Base-by-base conservation (phyloP, 2,329 filamentous ascomycete species). In the Colletotrichum orchidophilum region DNA sequence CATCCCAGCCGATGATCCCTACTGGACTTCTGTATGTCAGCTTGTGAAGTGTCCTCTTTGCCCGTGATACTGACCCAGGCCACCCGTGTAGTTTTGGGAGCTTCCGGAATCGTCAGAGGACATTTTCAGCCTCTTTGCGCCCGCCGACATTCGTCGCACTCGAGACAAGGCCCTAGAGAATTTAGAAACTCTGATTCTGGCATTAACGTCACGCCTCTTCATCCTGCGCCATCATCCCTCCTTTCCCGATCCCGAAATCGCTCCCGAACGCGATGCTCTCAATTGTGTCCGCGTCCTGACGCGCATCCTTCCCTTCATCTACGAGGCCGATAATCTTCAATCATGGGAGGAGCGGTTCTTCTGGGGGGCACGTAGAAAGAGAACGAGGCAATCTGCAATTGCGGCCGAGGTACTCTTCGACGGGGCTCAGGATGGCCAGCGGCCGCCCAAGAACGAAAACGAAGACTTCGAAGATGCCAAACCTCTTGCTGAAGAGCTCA, bases 241-340 rank as follows among this genome's bases (percentile, higher is more conserved):
- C 3, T 98, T 98, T 78, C 95, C 95, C 63, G 93, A 97, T 76
- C 88, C 91, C 35, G 94, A 97, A 72, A 86, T 96, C 66, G 95
- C 96, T 13, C 94, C 88, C 83, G 94, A 97, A 79, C 87, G 90
- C 75, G 93, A 98, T 81, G 94, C 93, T n/a, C 87, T 99, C 77
- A 99, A 99, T 83, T 99, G 96, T 81, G 91, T 99, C 77, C 91
- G 96, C 35, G 91, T 98, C 58, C 87, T 99, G 63, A 98, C 96
- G 15, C 90, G 96, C 15, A 84, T 99, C 58, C 86, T 99, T 31
- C 96, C 96, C 5, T 99, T 94, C 79, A 81, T 99, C 27, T 98
- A 98, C 81, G 96, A 99, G 81, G 92, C 92, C 62, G 95, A 98
- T 53, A 88, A 92, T 63, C 83, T 99, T 61, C 89, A 92, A 72